These are phyloP conservation scores for Lepidium aucheri DNA, from an alignment of 345 rosid genomes.

Conservation along the genomic window DNA sequence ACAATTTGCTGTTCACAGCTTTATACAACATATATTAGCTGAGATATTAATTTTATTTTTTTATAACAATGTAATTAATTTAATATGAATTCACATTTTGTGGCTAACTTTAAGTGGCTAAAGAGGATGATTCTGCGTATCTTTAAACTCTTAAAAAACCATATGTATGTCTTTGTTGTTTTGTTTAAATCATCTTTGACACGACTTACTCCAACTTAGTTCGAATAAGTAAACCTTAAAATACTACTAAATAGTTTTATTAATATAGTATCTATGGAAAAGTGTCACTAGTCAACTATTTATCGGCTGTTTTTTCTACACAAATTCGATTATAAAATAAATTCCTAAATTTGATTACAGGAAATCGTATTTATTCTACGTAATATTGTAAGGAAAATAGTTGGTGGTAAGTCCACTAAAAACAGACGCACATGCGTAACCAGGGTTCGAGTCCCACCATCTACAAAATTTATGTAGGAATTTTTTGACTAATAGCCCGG, in stretches of 20 bases:
- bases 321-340: too few relatives aligned
- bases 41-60: neutral
- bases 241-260: neutral
- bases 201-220: neutral
- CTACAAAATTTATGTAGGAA: too few relatives aligned
- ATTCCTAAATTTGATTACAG: too few relatives aligned
- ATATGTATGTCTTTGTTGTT: neutral
- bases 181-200: neutral
- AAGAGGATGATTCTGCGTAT: neutral
- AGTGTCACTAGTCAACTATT: too few relatives aligned
- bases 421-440: too few relatives aligned
- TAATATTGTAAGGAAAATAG: too few relatives aligned
- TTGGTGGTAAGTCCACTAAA: too few relatives aligned
- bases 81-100: neutral
- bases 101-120: neutral
- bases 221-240: neutral
- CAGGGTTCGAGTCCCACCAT: too few relatives aligned
- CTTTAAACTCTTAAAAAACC: neutral
- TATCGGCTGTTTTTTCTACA: too few relatives aligned
- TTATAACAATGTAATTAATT: neutral
- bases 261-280: neutral
- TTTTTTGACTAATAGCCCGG: too few relatives aligned
- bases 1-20: constrained; percentile 12
- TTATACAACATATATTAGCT: neutral
- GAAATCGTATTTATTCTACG: too few relatives aligned